Base-by-base conservation (phyloP, 2,329 filamentous ascomycete genomes). In the Verticillium alfalfae region DNA sequence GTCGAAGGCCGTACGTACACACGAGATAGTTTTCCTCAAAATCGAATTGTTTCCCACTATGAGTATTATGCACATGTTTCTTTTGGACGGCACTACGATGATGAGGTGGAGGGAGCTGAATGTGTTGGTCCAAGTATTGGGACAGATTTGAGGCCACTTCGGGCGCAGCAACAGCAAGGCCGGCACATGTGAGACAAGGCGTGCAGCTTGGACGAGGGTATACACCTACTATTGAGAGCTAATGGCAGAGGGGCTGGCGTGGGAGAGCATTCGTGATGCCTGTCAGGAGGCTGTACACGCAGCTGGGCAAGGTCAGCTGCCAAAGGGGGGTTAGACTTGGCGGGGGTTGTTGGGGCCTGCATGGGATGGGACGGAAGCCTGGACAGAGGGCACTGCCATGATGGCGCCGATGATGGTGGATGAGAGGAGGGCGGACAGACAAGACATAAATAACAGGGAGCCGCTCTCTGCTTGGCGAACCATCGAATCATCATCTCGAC, bases 271-370 rank as follows among this genome's bases (percentile, higher is more conserved):
- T 9, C 45, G 45, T 52, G 45, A 52, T 60, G 57, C 31, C 37
- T 55, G 59, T 63, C 41, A 59, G 55, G 64, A 65, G 63, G 61
- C 64, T 63, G 57, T 60, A 61, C 55, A 37, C 55, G 37, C 36
- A 18, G 16, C 3, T 10, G 18, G 18, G 18, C 45, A 8, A 9
- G 45, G 45, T 52, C 45, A 52, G 45, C 45, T 52, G 45, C 18
- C 12, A 18, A 26, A 18, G 5, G 16, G 45, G 18, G 45, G 13
- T 18, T 10, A 18, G 13, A 9, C n/a, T 52, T 52, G 18, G 45
- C 45, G 5, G 12, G 45, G n/a, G 18, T 22, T 9, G 2, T 5
- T 52, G 12, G 36, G 36, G 15, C 5, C n/a, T 8, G n/a, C 26
- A 31, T 31, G 26, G 26, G 26, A 31, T n/a, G 39, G 39, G 9